Base-by-base conservation (phyloP, 176 grass and related monocot genomes). In the Oryza rufipogon region DNA sequence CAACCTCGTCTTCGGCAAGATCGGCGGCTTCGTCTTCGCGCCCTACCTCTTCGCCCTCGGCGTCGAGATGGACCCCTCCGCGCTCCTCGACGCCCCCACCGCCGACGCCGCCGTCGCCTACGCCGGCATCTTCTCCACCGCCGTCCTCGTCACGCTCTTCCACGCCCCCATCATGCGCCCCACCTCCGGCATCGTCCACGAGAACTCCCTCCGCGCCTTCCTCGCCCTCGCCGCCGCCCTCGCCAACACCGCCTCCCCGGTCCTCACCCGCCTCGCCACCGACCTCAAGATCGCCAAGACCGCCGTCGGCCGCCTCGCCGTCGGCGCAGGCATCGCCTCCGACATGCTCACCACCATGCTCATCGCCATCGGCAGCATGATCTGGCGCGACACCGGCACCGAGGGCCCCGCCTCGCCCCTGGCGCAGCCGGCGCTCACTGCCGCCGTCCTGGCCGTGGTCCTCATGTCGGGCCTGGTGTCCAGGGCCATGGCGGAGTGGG, bases 201-300 rank as follows among this genome's bases (percentile, higher is more conserved):
- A 91, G 91, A 67, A 68, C 2, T 88, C 89, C 34, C 66, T 87
- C 17, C 90, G 78, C 41, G 77, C 83, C 30, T 77, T 74, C 65
- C 85, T 96, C 2, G 93, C 86, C 56, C 87, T 96, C 13, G 75
- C 77, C 42, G 73, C 70, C 36, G 71, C 72, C 0, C 89, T 96
- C 34, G 58, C 89, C 16, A 82, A 86, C 78, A 93, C 94, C 0
- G 87, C 88, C 1, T 96, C 94, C 9, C 84, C 94, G 0, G 82
- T 96, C 20, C 86, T 96, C 66, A 93, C 91, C 70, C 91, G 91
- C 23, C 86, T 96, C 20, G 65, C 87, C 81, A 91, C 91, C 10
- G 94, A 96, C 64, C 84, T 96, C 73, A 96, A 93, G 84, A 88
- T 96, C 87, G 87, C 89, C 52, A 96, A 96, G 71, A 93, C 89